These are phyloP conservation scores for Rhizophora apiculata DNA, from an alignment of 345 rosid genomes.

Conservation along the genomic window DNA sequence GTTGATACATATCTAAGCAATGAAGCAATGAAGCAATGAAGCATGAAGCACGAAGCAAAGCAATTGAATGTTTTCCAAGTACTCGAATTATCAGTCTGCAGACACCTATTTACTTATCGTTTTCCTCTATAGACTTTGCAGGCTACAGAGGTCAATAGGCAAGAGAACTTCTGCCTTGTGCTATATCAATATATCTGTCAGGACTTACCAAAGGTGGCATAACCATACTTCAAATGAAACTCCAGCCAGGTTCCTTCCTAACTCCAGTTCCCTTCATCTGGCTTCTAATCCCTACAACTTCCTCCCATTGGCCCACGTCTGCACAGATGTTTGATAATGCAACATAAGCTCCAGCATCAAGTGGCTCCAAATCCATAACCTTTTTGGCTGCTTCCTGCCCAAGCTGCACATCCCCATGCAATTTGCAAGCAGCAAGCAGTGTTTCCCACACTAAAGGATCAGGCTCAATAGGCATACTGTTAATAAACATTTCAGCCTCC, in stretches of 20 bases:
- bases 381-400: conserved; percentile 62
- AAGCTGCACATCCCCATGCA: conserved; percentile 67
- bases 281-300: conserved; percentile 50
- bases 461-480: conserved; percentile 51
- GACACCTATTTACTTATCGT: neutral
- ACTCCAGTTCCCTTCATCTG: conserved; percentile 54
- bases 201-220: neutral
- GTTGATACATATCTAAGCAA: too few species aligned
- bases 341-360: conserved; percentile 60
- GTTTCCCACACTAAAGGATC: conserved; percentile 75
- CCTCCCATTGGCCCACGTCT: conserved; percentile 76
- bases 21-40: too few species aligned
- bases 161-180: neutral
- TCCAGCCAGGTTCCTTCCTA: conserved; percentile 68
- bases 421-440: conserved; percentile 72
- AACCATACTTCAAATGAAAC: conserved; percentile 23
- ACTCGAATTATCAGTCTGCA: too few species aligned
- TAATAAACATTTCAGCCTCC: conserved; percentile 68
- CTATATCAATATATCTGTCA: neutral
- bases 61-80: too few species aligned
- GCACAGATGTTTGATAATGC: conserved; percentile 73
- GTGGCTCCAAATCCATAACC: conserved; percentile 49
- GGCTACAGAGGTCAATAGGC: neutral
- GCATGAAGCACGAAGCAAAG: too few species aligned
- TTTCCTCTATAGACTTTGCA: neutral